phyloP scores from a whole-genome alignment of 2,329 filamentous ascomycete genomes.

The Colletotrichum incanum region DNA sequence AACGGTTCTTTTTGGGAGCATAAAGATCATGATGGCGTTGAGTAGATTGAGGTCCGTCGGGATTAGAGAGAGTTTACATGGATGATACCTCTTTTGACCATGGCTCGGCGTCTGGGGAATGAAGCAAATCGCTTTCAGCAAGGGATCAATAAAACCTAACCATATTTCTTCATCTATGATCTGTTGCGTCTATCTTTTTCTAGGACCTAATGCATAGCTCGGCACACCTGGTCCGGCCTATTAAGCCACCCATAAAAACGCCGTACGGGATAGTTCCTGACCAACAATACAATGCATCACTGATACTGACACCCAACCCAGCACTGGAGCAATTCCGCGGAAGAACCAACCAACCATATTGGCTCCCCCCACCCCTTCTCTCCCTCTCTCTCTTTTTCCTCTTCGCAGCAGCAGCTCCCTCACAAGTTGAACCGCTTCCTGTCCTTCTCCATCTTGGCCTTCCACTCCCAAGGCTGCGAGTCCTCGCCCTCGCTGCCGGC shows the following conservation, averaged over 20 bases:
- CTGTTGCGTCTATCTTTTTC: background rate
- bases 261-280: slow-evolving; percentile 32
- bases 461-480: slow-evolving; percentile 96
- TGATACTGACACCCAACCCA: slow-evolving; percentile 1
- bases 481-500: slow-evolving; percentile 78
- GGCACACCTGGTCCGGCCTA: background rate
- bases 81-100: slow-evolving; percentile 39
- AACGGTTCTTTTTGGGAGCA: slow-evolving; percentile 22
- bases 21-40: slow-evolving; percentile 20
- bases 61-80: slow-evolving; percentile 30
- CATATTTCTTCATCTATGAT: background rate
- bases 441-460: slow-evolving; percentile 93
- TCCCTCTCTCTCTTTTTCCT: background rate
- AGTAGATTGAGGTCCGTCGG: slow-evolving; percentile 21
- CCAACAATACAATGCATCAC: slow-evolving; percentile 18
- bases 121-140: background rate
- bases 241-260: slow-evolving; percentile 18
- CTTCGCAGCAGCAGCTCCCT: background rate
- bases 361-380: too few relatives aligned
- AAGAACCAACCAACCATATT: background rate
- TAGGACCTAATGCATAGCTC: background rate
- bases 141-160: background rate
- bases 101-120: slow-evolving; percentile 33
- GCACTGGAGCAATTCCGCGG: background rate
- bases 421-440: slow-evolving; percentile 94